These are phyloP conservation scores for Penicillium dipodomyicola DNA, from an alignment of 495 filamentous ascomycete species.

Conservation along the genomic window DNA sequence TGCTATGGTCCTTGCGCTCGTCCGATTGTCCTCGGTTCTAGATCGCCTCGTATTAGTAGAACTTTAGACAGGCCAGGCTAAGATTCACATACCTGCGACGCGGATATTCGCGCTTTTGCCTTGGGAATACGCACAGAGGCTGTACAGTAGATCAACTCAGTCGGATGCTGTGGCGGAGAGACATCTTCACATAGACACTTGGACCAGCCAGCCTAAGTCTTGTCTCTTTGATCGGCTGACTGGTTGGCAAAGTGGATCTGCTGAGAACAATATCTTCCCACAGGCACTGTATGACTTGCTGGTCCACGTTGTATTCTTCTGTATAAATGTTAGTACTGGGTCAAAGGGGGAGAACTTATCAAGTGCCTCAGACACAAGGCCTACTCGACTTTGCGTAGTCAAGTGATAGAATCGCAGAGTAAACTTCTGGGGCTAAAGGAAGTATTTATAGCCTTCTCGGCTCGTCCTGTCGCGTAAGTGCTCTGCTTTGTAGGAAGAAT, in stretches of 20 bases:
- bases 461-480: not conserved
- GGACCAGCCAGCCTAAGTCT: too few relatives aligned
- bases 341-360: slow-evolving; percentile 5
- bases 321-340: not conserved
- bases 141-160: too few relatives aligned
- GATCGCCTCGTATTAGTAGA: too few relatives aligned
- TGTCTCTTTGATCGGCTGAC: not conserved
- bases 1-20: too few relatives aligned
- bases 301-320: not conserved
- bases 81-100: too few relatives aligned
- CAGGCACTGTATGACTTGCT: not conserved
- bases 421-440: not conserved
- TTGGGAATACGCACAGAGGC: too few relatives aligned
- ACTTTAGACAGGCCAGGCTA: too few relatives aligned
- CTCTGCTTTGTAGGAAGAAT: not conserved
- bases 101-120: too few relatives aligned
- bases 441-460: not conserved
- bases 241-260: not conserved
- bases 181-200: too few relatives aligned
- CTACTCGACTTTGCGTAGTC: not conserved
- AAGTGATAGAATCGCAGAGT: not conserved
- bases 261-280: not conserved
- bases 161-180: too few relatives aligned
- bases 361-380: not conserved
- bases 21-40: too few relatives aligned